These are phyloP conservation scores for Xylariaceae sp. DNA, from an alignment of 2,329 filamentous ascomycete genomes.

Conservation along the genomic window DNA sequence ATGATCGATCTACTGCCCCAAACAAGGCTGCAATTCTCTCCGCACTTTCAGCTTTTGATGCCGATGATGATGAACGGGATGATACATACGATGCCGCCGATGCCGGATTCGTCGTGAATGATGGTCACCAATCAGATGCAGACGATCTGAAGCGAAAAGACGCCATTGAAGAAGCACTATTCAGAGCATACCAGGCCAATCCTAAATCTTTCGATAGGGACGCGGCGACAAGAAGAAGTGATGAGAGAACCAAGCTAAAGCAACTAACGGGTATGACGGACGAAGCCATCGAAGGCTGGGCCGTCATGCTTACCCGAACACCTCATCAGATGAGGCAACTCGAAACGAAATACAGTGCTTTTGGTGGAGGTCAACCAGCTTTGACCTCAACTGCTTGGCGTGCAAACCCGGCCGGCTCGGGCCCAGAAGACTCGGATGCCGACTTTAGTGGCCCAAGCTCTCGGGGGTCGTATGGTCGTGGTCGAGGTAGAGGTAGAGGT, in stretches of 20 bases:
- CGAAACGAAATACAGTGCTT: conserved; percentile 72
- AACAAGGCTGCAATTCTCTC: conserved; percentile 88
- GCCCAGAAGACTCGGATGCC: conserved; percentile 62
- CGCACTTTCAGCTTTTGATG: conserved; percentile 87
- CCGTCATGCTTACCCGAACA: conserved; percentile 80
- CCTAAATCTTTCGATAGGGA: conserved; percentile 75
- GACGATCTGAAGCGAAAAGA: conserved; percentile 53
- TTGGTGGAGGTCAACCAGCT: conserved; percentile 69
- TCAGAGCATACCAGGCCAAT: conserved; percentile 71
- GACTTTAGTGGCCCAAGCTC: conserved; percentile 49
- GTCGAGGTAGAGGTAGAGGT: conserved; percentile 57
- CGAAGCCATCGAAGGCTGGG: conserved; percentile 94
- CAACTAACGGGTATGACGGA: conserved; percentile 88
- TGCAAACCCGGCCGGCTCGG: conserved; percentile 59
- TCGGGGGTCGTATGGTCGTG: conserved; percentile 55
- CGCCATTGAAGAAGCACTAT: conserved; percentile 74
- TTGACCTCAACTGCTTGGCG: conserved; percentile 72
- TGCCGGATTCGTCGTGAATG: conserved; percentile 86
- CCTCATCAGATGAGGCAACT: conserved; percentile 71
- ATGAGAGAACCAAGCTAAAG: conserved; percentile 68
- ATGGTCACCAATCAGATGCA: conserved; percentile 62
- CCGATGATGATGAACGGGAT: conserved; percentile 94
- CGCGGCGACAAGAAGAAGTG: conserved; percentile 69
- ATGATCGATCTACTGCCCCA: conserved; percentile 68
- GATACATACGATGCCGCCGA: conserved; percentile 95